These are phyloP conservation scores for Boletus reticulatus DNA, from an alignment of 768 basidiomycete species.

Conservation along the genomic window DNA sequence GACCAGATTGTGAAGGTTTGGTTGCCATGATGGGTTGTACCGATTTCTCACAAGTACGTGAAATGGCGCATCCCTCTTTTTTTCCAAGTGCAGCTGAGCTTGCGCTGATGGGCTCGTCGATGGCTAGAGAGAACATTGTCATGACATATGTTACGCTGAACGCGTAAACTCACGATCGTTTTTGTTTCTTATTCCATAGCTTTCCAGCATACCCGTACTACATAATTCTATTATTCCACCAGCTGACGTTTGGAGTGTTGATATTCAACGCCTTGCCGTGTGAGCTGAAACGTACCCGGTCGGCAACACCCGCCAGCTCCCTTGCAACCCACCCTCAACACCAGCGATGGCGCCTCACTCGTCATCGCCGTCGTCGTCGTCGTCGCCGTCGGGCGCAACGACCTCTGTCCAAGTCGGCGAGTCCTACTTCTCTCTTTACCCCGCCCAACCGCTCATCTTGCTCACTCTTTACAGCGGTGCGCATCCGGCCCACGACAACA, in stretches of 20 bases:
- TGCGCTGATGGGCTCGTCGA: conserved; percentile 6
- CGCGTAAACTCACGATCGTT: conserved; percentile 33
- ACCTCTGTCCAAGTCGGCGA: conserved; percentile 93
- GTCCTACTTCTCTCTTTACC: conserved; percentile 31
- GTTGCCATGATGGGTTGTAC: conserved; percentile 43
- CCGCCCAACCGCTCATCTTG: background rate
- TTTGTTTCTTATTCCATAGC: conserved; percentile 12
- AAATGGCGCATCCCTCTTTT: conserved; percentile 5
- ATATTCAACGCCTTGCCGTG: conserved; percentile 14
- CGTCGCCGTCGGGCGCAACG: conserved; percentile 56
- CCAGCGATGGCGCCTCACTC: conserved; percentile 68
- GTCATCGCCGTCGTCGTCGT: conserved; percentile 63
- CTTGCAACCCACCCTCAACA: conserved; percentile 24
- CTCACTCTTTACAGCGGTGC: conserved; percentile 57
- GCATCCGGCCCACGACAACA: conserved; percentile 83
- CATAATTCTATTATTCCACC: conserved; percentile 29
- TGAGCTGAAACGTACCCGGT: conserved; percentile 21
- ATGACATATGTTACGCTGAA: conserved; percentile 20
- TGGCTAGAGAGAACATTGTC: conserved; percentile 16
- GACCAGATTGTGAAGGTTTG: conserved; percentile 68
- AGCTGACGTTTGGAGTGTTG: background rate
- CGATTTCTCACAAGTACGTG: conserved; percentile 5
- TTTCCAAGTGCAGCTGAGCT: background rate
- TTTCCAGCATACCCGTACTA: conserved; percentile 35
- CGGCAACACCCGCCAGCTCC: conserved; percentile 31